Percentiles rank a stretch among this genome's conserved stretches.
Conservation (phyloP, 1,284 basidiomycete species). For the Neolentinus lepideus region DNA sequence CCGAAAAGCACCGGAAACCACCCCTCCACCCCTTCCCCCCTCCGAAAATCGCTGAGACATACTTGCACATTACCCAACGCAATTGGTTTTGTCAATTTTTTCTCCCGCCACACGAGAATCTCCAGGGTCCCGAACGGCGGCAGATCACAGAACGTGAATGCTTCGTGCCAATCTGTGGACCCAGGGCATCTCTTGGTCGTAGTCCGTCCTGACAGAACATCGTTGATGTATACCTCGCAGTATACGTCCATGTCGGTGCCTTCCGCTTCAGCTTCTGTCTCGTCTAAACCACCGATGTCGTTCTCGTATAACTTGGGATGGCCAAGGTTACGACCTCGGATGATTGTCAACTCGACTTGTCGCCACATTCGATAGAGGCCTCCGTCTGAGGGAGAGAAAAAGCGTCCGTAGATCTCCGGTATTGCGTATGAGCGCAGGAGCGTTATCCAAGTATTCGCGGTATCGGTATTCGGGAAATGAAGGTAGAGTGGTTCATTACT, state of each 20-base stretch:
- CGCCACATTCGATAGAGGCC: constrained; percentile 82
- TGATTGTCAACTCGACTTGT: constrained; percentile 62
- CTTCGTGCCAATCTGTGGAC: constrained; percentile 72
- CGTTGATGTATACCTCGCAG: constrained; percentile 64
- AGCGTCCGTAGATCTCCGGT: constrained; percentile 68
- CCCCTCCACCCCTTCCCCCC: constrained; percentile 68
- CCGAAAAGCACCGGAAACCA: constrained; percentile 73
- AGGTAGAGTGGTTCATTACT: constrained; percentile 65
- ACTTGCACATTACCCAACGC: constrained; percentile 59
- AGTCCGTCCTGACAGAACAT: constrained; percentile 59
- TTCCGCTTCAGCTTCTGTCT: constrained; percentile 32
- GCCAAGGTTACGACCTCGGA: constrained; percentile 66
- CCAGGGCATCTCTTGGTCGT: constrained; percentile 60
- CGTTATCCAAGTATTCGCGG: constrained; percentile 63
- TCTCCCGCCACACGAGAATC: constrained; percentile 59
- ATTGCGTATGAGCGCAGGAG: constrained; percentile 70
- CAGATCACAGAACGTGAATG: constrained; percentile 63
- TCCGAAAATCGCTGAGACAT: constrained; percentile 59
- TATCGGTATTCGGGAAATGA: constrained; percentile 52
- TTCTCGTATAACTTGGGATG: constrained; percentile 8
- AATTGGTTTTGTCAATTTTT: constrained; percentile 47
- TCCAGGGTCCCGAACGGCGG: constrained; percentile 66
- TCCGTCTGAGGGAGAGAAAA: constrained; percentile 49
- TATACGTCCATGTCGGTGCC: constrained; percentile 58
- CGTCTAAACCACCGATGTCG: not conserved